Percentiles rank a stretch among this genome's conserved stretches.
These are phyloP conservation scores for Trichoderma gracile DNA, from an alignment of 2,329 filamentous ascomycete species.

Conservation along the genomic window DNA sequence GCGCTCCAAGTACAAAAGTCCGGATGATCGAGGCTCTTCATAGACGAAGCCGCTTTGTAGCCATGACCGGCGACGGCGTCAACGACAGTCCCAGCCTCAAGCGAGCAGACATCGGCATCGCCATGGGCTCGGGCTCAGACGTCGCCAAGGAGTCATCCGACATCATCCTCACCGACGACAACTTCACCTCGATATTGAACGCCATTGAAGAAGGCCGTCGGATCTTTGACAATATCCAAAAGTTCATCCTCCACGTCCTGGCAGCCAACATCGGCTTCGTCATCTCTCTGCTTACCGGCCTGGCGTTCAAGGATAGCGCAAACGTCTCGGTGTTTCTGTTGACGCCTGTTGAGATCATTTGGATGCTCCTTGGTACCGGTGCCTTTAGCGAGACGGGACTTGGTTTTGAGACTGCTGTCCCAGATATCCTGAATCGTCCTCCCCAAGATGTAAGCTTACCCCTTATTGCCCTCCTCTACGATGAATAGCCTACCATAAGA, in stretches of 20 bases:
- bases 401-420: constrained; percentile 66
- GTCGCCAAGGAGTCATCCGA: constrained; percentile 67
- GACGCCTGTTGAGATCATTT: constrained; percentile 70
- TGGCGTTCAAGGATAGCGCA: constrained; percentile 66
- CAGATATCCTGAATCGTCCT: constrained; percentile 66
- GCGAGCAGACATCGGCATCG: constrained; percentile 67
- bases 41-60: constrained; percentile 60
- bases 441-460: constrained; percentile 55
- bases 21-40: constrained; percentile 75
- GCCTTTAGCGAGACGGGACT: constrained; percentile 71
- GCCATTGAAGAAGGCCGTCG: constrained; percentile 64
- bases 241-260: constrained; percentile 67
- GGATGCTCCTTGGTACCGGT: constrained; percentile 74
- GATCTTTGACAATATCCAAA: constrained; percentile 72
- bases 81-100: constrained; percentile 70
- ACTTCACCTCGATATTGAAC: constrained; percentile 52
- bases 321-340: constrained; percentile 68
- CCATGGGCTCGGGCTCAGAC: constrained; percentile 68
- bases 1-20: constrained; percentile 69
- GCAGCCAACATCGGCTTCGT: constrained; percentile 69
- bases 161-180: constrained; percentile 70
- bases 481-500: not conserved
- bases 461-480: not conserved
- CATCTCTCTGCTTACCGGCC: constrained; percentile 63
- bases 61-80: constrained; percentile 71